Base-by-base conservation (phyloP, 768 basidiomycete species). In the Lepiota brunneoincarnata region DNA sequence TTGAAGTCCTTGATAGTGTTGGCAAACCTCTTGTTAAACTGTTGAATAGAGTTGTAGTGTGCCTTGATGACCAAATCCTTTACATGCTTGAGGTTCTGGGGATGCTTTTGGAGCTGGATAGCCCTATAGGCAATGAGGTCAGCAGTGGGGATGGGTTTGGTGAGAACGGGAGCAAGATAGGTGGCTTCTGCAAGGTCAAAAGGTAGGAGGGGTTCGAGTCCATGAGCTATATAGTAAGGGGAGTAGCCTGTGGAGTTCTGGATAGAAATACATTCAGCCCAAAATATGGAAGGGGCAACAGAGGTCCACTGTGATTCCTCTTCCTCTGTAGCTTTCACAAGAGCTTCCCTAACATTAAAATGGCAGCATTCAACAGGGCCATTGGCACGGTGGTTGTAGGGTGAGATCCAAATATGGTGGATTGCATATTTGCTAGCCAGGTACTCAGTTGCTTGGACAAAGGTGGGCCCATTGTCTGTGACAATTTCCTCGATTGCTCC, bases 351-450 rank as follows among this genome's bases (percentile, higher is more conserved):
- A n/a, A n/a, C n/a, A n/a, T n/a, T n/a, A n/a, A n/a, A n/a, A n/a
- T n/a, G n/a, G 71, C 5, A 70, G 55, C 51, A 48, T 50, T 78
- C 69, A 0, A 76, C 61, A 1, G 69, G 54, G 0, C 77, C 68
- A 17, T 79, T 78, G 0, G 72, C 72, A 2, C 61, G 65, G 0
- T 70, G 75, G 49, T 79, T 79, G 60, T 78, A 79, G 0, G 68
- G 60, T 0, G 69, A 73, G 2, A 79, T 75, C 0, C 62, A 55
- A 14, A 79, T 77, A 35, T 76, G 72, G 0, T 55, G 44, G 17
- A 79, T 75, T 2, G 70, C 50, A n/a, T 70, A 70, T 12, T 59
- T 57, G 10, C 57, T 51, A 6, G 54, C 48, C 0, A 68, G 51
- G 42, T 51, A 56, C 28, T 61, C 51, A 4, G 47, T 54, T 4